Evolutionary conservation across 2,329 filamentous ascomycete genomes (phyloP), one percentile per base, ranked within the genome.

Genomic region (Pseudopyricularia javanii): DNA sequence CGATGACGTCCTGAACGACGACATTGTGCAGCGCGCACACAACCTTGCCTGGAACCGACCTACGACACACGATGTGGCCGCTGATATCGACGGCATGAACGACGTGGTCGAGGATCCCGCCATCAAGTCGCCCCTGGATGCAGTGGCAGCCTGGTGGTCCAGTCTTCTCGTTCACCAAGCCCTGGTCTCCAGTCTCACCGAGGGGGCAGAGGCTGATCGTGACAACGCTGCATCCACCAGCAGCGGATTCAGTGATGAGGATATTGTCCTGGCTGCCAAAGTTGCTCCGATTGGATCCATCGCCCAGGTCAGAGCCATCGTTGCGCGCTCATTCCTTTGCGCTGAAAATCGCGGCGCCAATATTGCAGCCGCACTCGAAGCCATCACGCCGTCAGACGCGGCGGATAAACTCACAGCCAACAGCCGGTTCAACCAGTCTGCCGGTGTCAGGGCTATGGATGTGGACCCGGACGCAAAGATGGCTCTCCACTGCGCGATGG

Each of bases 81-180:
- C 76, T 3, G 72, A 75, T 22, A 85, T 88, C 57, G 81, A 85
- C 51, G 82, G 86, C 49, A 86, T 94, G 75, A 86, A 94, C 63
- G 76, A 80, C 6, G 88, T 95, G 1, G 86, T 93, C 3, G 86
- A 93, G 55, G 91, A 96, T 61, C 80, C 82, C 51, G 85, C 89
- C 3, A 87, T 96, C 55, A 82, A 86, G 51, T 93, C 88, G 17
- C 88, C 91, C 0, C 79, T 96, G 58, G 91, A 96, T 66, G 90
- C 89, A 12, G 80, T 96, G 51, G 88, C 91, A 7, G 88, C 91
- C 2, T 96, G 91, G 91, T 93, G 84, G 73, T 94, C 91, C 0
- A 88, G 82, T 57, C 75, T 85, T 53, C 74, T 80, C 12, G 70
- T 95, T 35, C 86, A 90, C 60, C 76, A 78, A 54, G 82, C 81